A percentile compares a stretch with the other conserved stretches of the same genome.
phyloP scores from a whole-genome alignment of 2,329 filamentous ascomycete genomes.

The Lecanicillium sp. region DNA sequence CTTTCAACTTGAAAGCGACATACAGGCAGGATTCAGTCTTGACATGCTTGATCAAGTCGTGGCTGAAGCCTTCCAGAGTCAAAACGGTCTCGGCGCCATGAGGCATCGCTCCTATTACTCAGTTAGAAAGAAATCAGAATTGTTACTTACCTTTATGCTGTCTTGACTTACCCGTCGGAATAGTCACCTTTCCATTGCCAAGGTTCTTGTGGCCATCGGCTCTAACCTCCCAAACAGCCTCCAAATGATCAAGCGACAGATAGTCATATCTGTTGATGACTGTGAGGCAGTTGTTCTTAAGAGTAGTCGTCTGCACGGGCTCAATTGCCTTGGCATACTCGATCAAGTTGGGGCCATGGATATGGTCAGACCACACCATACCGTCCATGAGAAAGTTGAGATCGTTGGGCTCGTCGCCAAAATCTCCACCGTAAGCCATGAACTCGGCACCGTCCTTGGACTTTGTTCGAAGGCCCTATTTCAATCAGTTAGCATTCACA shows the following conservation, averaged over 20 bases:
- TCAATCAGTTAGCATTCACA: neutral
- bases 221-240: constrained; percentile 34
- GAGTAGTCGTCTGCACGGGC: constrained; percentile 43
- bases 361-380: constrained; percentile 36
- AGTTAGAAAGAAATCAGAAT: neutral
- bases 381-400: constrained; percentile 53
- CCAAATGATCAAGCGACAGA: constrained; percentile 40
- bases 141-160: neutral
- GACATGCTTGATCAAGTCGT: constrained; percentile 14
- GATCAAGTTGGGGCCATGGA: constrained; percentile 40
- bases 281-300: constrained; percentile 33
- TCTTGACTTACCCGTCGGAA: constrained; percentile 30
- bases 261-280: constrained; percentile 50
- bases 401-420: constrained; percentile 53
- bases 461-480: constrained; percentile 34
- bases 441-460: constrained; percentile 35
- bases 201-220: constrained; percentile 26
- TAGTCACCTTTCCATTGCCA: constrained; percentile 25
- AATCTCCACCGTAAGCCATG: constrained; percentile 55
- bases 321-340: constrained; percentile 54
- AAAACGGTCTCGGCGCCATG: constrained; percentile 26
- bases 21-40: constrained; percentile 37
- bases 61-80: constrained; percentile 22
- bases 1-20: constrained; percentile 36
- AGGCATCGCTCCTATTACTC: constrained; percentile 31